Base-by-base conservation (phyloP, 768 basidiomycete genomes). In the Suillus alpinus region DNA sequence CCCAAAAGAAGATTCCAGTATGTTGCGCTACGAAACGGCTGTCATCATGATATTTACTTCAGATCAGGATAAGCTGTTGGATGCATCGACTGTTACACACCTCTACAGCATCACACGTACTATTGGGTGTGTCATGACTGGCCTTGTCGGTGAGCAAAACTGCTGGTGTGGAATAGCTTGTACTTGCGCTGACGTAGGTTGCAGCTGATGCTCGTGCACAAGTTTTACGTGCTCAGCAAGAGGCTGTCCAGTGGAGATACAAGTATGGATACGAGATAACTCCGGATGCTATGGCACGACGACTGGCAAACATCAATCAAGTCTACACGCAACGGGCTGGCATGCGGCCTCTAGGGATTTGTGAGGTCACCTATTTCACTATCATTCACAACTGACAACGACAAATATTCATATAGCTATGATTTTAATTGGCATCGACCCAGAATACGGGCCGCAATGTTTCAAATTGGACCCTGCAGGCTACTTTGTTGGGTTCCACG, bases 391-490 rank as follows among this genome's bases (percentile, higher is more conserved):
- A 14, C 14, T 20, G 57, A 55, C 14, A 39, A n/a, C 68, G 29
- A 56, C 23, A 34, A 23, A 44, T 36, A 47, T 20, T 14, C 37
- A 12, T 61, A 6, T 63, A 98, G 96, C 94, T 4, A 98, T 96
- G 94, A 90, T 98, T 63, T 76, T 98, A 68, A 95, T 98, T 69
- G 97, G 97, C 3, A 82, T 88, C 62, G 97, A 98, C 75, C 82
- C 89, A 9, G 92, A 95, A 71, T 82, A 83, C 57, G 96, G 96
- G 5, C 96, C 97, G n/a, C 96, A 98, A 73, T 84, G 90, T 68
- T 98, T 98, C 83, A 98, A 97, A 77, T 88, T 98, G 57, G 97
- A 99, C 71, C 97, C 97, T 12, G 97, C 97, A 2, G 97, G 97
- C 5, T 98, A 97, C 77, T 99, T 95, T 72, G 93, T 97, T 49